Evolutionary conservation across 169 alveolate species (phyloP), one percentile per base, ranked within the genome.

Genomic region (Cryptosporidium canis): DNA sequence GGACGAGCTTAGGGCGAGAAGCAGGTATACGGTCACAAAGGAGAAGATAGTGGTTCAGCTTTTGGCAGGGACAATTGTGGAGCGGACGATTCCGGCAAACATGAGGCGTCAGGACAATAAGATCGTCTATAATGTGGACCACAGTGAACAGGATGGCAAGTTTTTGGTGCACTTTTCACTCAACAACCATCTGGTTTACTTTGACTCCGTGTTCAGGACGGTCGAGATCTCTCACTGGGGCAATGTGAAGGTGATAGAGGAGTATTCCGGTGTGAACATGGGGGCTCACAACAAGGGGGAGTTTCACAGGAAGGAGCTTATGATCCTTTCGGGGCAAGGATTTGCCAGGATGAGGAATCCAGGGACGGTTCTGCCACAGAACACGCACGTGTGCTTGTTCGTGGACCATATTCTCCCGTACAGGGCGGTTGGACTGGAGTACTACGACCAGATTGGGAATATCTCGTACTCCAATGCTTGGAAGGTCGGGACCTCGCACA

Each of bases 151-250:
- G 24, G 64, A 41, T 6, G 65, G 43, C 2, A 39, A 39, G 35
- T 61, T 77, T 39, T 58, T 55, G 44, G 87, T 77, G 6, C 87
- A 77, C 45, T 77, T 77, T 53, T 58, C 70, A 3, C 39, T 77
- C 11, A 77, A 77, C 66, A 53, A 41, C 18, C 87, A 77, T 39
- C 63, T 77, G 1, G 72, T 77, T 16, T 71, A 85, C 53, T 94
- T 94, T 48, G 92, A 93, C 8, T 71, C 92, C 37, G 94, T 85
- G 2, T 66, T 77, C 43, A 91, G 93, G 45, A 84, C 61, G 35
- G 53, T 90, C 12, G 91, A 91, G 90, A 92, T 95, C 1, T 93
- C 96, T 37, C 98, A 96, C 83, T 96, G 98, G 98, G 97, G 97
- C 27, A 94, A 94, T 67, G 92, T 96, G 39, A 93, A 94, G 6